A percentile compares a stretch with the other conserved stretches of the same genome.
Evolutionary conservation across 352 stramenopile genomes (phyloP).

Genomic region (Globisporangium polare): DNA sequence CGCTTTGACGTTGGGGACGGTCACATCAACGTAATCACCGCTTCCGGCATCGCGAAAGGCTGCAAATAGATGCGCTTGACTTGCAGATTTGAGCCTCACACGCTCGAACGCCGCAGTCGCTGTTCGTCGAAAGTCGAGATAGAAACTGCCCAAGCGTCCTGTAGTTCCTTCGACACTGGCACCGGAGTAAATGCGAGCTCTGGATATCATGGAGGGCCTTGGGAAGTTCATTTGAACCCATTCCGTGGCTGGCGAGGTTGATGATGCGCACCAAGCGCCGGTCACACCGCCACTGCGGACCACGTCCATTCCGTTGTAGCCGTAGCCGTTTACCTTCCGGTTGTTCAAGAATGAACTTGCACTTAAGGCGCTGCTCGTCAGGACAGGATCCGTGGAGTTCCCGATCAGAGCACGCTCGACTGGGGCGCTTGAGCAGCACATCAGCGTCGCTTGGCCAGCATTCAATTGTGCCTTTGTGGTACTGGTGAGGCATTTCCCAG

Average conservation of each 20-base stretch:
- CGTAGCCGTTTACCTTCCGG: conserved; percentile 37
- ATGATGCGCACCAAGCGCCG: conserved; percentile 38
- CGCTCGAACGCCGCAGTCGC: neutral
- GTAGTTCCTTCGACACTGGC: conserved; percentile 13
- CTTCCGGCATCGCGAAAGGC: neutral
- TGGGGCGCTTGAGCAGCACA: conserved; percentile 29
- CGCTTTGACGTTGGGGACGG: conserved; percentile 25
- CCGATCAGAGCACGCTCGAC: conserved; percentile 1
- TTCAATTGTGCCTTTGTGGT: conserved; percentile 20
- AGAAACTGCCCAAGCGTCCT: conserved; percentile 7
- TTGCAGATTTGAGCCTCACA: neutral
- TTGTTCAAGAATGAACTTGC: conserved; percentile 32
- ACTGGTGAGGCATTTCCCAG: conserved; percentile 1
- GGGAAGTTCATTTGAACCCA: conserved; percentile 49
- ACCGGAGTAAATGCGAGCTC: conserved; percentile 23
- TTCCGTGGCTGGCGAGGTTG: conserved; percentile 15
- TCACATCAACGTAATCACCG: conserved; percentile 1
- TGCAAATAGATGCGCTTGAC: neutral
- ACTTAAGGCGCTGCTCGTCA: conserved; percentile 6
- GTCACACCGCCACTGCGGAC: conserved; percentile 20
- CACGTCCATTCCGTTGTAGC: conserved; percentile 25
- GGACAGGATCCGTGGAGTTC: neutral
- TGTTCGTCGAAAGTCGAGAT: conserved; percentile 2
- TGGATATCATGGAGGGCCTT: conserved; percentile 34
- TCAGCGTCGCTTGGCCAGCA: conserved; percentile 22